Evolutionary conservation across 805 yeast genomes (phyloP).

Genomic region (Sugiyamaella floridensis): DNA sequence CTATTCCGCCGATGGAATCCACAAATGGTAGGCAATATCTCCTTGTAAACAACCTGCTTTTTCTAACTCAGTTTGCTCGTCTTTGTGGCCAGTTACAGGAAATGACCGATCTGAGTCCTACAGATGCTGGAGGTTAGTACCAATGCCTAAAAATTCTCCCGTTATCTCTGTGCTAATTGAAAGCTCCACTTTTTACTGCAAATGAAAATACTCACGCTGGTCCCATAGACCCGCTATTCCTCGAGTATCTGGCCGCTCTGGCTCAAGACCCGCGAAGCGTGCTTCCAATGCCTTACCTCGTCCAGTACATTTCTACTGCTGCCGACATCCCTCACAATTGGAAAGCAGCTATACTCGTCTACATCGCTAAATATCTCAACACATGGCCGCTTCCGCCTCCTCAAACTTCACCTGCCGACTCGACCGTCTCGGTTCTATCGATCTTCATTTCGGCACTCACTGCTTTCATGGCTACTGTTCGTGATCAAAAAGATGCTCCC

Average conservation of each 20-base stretch:
- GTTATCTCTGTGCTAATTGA: neutral
- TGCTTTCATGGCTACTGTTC: neutral
- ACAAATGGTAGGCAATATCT: constrained; percentile 14
- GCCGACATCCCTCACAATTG: neutral
- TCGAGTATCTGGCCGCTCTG: constrained; percentile 25
- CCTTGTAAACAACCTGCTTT: constrained; percentile 8
- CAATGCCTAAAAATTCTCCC: neutral
- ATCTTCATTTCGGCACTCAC: neutral
- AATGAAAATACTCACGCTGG: neutral
- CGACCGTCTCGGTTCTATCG: neutral
- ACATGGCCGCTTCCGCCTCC: no score
- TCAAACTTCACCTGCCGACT: no score
- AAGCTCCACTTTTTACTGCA: neutral
- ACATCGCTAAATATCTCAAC: neutral
- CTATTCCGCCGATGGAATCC: constrained; percentile 17
- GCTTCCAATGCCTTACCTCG: constrained; percentile 18
- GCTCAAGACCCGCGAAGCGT: constrained; percentile 19
- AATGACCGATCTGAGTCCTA: constrained; percentile 7
- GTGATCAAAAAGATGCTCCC: neutral
- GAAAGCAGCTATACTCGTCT: neutral
- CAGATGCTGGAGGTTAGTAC: constrained; percentile 9
- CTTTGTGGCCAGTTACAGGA: constrained; percentile 28
- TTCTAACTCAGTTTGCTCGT: constrained; percentile 18
- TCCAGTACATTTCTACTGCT: constrained; percentile 9
- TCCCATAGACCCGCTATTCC: constrained; percentile 20